Percentiles rank a stretch among this genome's conserved stretches.
Evolutionary conservation across 441 rosid genomes (phyloP).

Genomic region (Gossypium lobatum): DNA sequence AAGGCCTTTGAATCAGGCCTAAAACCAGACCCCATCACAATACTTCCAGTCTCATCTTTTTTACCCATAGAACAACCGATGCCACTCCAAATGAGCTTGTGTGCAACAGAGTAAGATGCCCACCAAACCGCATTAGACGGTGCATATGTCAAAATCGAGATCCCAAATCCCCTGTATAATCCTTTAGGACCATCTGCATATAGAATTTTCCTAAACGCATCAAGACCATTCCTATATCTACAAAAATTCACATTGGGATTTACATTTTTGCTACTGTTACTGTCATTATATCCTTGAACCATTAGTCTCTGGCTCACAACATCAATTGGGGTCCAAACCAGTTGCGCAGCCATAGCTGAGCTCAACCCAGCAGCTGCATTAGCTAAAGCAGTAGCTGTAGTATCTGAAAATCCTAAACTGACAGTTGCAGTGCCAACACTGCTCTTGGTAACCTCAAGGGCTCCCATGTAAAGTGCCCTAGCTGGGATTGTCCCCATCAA

Average conservation of each 20-base stretch:
- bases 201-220: constrained; percentile 56
- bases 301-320: constrained; percentile 72
- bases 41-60: constrained; percentile 20
- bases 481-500: constrained; percentile 72
- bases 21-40: constrained; percentile 9
- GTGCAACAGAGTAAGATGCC: constrained; percentile 62
- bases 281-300: constrained; percentile 48
- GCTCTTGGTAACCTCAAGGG: constrained; percentile 64
- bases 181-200: constrained; percentile 53
- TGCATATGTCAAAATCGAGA: constrained; percentile 66
- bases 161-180: constrained; percentile 63
- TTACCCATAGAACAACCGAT: constrained; percentile 36
- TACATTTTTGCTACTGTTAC: constrained; percentile 23
- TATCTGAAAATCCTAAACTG: constrained; percentile 50
- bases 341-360: constrained; percentile 74
- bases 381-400: constrained; percentile 47
- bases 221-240: constrained; percentile 54
- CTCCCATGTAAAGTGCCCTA: constrained; percentile 63
- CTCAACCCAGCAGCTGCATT: constrained; percentile 61
- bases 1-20: constrained; percentile 59
- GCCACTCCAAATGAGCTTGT: constrained; percentile 45
- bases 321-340: constrained; percentile 71
- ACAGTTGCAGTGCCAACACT: constrained; percentile 49
- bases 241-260: constrained; percentile 25
- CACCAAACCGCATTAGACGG: constrained; percentile 74